Base-by-base conservation (phyloP, 148 eudicot species). In the Diospyros lotus region DNA sequence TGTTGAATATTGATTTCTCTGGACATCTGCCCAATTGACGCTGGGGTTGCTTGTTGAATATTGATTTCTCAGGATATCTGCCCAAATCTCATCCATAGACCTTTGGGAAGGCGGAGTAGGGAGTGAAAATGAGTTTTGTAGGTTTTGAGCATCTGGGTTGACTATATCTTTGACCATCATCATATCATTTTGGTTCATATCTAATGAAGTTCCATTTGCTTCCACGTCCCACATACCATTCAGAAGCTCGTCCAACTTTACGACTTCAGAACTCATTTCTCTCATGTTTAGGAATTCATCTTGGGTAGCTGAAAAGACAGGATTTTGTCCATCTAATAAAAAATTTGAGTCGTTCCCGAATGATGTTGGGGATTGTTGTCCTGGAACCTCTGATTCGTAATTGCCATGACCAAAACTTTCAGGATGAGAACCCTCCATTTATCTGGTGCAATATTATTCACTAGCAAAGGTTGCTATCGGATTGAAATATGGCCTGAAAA, bases 41-140 rank as follows among this genome's bases (percentile, higher is more conserved):
- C 18, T 51, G 0, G 12, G 59, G 39, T 15, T 41, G 10, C 14
- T 44, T 41, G 48, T 5, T 1, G 54, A 41, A 12, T 67, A 60
- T 58, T 59, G 58, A 9, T 41, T 68, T 15, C 43, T 39, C 2
- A 6, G 17, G 58, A 76, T 76, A 14, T 61, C 79, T 1, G 56
- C 73, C 79, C 79, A 76, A 63, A 76, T 74, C 17, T 76, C 79
- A 54, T 76, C 74, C 41, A 76, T 66, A 0, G 74, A 69, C 17
- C 69, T 76, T 2, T 76, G 61, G 68, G 52, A 76, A 51, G 60
- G 11, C 4, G 74, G 51, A 48, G 74, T 11, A 10, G 79, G 68
- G 46, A 56, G 58, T 9, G 67, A 42, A 42, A 56, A 71, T 0
- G 64, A 71, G 64, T 15, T 64, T 56, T 59, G 75, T 10, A 54